Conservation (phyloP, 352 stramenopile species). For the Phytophthora idaei region DNA sequence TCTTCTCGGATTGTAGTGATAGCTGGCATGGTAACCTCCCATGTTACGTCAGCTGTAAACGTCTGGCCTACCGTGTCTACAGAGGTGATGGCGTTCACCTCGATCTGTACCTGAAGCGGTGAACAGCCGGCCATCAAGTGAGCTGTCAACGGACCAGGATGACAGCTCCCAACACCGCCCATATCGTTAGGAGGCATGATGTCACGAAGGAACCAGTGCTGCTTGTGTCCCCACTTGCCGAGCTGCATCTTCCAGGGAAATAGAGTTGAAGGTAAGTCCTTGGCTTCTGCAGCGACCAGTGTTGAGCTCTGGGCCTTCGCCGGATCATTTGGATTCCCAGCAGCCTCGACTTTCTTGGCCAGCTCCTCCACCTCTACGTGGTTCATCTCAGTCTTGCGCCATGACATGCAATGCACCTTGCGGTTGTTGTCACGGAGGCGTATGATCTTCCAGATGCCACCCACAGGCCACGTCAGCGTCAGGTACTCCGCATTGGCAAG, state of each 20-base stretch:
- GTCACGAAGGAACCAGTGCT: constrained; percentile 61
- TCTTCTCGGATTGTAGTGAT: constrained; percentile 52
- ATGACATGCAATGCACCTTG: constrained; percentile 46
- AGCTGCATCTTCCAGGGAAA: constrained; percentile 72
- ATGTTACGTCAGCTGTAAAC: constrained; percentile 56
- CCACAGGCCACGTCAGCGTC: constrained; percentile 53
- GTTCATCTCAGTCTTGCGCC: constrained; percentile 55
- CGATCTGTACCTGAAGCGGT: constrained; percentile 41
- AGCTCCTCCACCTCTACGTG: constrained; percentile 46
- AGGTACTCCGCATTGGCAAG: constrained; percentile 47
- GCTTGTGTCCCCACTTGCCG: constrained; percentile 44
- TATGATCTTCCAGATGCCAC: constrained; percentile 62
- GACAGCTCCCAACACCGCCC: constrained; percentile 13
- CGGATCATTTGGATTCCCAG: constrained; percentile 3
- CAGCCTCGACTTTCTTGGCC: constrained; percentile 35
- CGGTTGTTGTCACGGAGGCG: constrained; percentile 34
- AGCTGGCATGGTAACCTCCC: constrained; percentile 44
- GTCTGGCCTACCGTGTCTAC: constrained; percentile 55
- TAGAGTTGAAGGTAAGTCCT: constrained; percentile 29
- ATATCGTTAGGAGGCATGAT: constrained; percentile 31
- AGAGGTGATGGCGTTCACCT: constrained; percentile 44
- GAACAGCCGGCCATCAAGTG: constrained; percentile 46
- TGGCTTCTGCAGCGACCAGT: constrained; percentile 12
- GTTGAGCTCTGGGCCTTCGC: constrained; percentile 15
- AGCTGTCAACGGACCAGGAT: constrained; percentile 27